Percentiles rank a stretch among this genome's conserved stretches.
phyloP scores from a whole-genome alignment of 306 rosid genomes.

The Cucumis melo region DNA sequence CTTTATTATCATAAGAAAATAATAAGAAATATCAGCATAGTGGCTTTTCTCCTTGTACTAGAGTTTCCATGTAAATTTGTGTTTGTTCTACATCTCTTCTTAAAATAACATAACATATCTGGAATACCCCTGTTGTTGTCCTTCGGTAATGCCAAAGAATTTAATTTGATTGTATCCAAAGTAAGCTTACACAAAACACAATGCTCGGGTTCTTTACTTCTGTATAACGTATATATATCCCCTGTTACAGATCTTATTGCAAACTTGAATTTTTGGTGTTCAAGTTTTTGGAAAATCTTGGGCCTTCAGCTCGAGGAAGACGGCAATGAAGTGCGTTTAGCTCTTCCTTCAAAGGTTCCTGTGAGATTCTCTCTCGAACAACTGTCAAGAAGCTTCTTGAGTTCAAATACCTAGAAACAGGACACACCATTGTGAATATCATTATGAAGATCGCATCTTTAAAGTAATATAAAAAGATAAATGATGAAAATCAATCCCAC shows the following conservation, averaged over 20 bases:
- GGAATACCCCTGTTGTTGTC: too few species aligned
- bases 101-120: not conserved
- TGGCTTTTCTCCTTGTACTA: too few species aligned
- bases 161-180: not conserved
- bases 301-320: constrained; percentile 75
- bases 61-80: too few species aligned
- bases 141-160: not conserved
- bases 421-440: constrained; percentile 37
- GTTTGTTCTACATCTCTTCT: too few species aligned
- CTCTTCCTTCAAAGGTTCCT: constrained; percentile 40
- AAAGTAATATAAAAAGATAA: constrained; percentile 9
- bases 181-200: not conserved
- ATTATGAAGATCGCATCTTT: constrained; percentile 42
- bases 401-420: constrained; percentile 47
- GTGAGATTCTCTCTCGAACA: constrained; percentile 36
- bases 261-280: not conserved
- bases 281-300: constrained; percentile 65
- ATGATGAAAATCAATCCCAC: not conserved
- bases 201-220: too few species aligned
- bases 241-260: not conserved
- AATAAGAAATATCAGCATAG: too few species aligned
- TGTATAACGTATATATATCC: not conserved
- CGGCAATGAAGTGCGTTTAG: constrained; percentile 68
- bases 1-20: too few species aligned
- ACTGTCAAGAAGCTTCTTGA: constrained; percentile 52